These are phyloP conservation scores for Cryptococcus sp. DNA, from an alignment of 1,284 basidiomycete genomes.

Conservation along the genomic window DNA sequence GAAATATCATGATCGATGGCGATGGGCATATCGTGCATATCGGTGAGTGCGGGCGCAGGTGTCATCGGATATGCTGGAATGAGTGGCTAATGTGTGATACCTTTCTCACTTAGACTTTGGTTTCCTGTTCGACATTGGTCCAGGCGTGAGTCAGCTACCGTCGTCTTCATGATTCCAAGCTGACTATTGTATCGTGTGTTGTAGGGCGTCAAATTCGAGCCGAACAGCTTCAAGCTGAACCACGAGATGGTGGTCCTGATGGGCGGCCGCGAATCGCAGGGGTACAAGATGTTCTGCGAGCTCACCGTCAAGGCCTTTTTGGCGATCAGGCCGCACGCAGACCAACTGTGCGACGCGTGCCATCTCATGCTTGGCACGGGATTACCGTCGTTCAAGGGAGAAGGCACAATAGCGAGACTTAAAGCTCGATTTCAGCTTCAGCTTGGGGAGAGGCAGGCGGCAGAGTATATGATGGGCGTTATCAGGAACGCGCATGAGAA, in stretches of 20 bases:
- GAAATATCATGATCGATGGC: conserved; percentile 98
- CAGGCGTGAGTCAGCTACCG: conserved; percentile 61
- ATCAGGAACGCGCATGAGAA: conserved; percentile 95
- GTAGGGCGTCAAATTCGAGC: conserved; percentile 95
- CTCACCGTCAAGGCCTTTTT: conserved; percentile 96
- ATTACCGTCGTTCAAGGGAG: conserved; percentile 95
- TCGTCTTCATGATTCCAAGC: background rate
- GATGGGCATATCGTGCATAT: conserved; percentile 95
- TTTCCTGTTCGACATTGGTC: conserved; percentile 96
- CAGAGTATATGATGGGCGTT: conserved; percentile 85
- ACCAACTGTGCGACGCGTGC: conserved; percentile 84
- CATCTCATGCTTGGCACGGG: conserved; percentile 94
- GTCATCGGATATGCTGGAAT: background rate
- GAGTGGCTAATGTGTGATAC: conserved; percentile 13
- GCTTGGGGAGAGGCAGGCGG: conserved; percentile 84
- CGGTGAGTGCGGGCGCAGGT: conserved; percentile 59
- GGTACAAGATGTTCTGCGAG: conserved; percentile 90
- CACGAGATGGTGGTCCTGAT: conserved; percentile 98
- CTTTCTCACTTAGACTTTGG: conserved; percentile 74
- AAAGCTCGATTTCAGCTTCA: conserved; percentile 83
- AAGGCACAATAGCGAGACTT: conserved; percentile 82
- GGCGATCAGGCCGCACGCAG: conserved; percentile 85
- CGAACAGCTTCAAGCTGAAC: conserved; percentile 94
- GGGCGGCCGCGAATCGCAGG: conserved; percentile 91
- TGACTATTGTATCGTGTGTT: conserved; percentile 3